A percentile compares a stretch with the other conserved stretches of the same genome.
phyloP scores from a whole-genome alignment of 139 green algal species.

The Eudorina sp. region DNA sequence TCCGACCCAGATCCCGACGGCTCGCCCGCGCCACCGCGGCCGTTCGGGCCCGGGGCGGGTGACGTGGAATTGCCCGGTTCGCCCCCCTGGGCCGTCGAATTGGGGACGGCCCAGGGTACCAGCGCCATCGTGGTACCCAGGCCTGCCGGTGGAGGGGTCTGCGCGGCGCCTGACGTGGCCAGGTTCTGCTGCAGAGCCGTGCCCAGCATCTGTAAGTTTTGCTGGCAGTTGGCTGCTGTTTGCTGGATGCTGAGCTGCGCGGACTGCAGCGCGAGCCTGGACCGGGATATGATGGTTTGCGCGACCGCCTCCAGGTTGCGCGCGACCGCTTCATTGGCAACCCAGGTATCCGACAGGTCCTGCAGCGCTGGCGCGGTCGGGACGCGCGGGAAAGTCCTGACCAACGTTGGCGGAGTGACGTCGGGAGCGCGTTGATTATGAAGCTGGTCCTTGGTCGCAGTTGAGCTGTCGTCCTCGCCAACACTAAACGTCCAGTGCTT shows the following conservation, averaged over 20 bases:
- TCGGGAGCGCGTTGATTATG: constrained; percentile 1
- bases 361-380: constrained; percentile 50
- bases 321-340: constrained; percentile 32
- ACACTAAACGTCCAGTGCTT: constrained; percentile 32
- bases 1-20: not conserved
- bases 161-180: not conserved
- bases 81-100: too few species aligned
- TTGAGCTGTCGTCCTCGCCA: constrained; percentile 28
- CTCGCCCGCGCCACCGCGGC: not conserved
- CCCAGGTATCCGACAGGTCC: constrained; percentile 44
- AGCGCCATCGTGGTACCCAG: constrained; percentile 32
- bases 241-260: constrained; percentile 71
- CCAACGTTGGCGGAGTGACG: not conserved
- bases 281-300: constrained; percentile 52
- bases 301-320: constrained; percentile 66
- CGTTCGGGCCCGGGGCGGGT: not conserved
- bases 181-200: constrained; percentile 61
- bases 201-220: constrained; percentile 71
- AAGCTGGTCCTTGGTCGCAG: not conserved
- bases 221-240: constrained; percentile 73
- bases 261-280: constrained; percentile 59
- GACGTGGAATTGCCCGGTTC: too few species aligned
- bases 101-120: constrained; percentile 26
- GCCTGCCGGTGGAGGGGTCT: not conserved
- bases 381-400: constrained; percentile 34